Evolutionary conservation across 148 eudicot genomes (phyloP).

Genomic region (Nepenthes mirabilis): DNA sequence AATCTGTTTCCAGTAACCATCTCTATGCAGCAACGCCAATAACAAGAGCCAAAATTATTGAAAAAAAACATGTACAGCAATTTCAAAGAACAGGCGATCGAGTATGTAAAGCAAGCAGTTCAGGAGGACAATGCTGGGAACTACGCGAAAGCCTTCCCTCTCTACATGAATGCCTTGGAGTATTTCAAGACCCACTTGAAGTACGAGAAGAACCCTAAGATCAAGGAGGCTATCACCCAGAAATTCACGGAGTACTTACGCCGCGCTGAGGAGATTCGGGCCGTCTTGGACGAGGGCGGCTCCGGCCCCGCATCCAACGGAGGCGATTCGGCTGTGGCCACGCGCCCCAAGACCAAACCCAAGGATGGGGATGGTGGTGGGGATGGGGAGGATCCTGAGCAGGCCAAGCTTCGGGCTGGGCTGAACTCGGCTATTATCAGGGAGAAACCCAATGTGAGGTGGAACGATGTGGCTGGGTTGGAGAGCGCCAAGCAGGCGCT

Average conservation of each 20-base stretch:
- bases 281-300: slow-evolving; percentile 70
- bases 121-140: slow-evolving; percentile 91
- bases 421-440: slow-evolving; percentile 86
- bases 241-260: slow-evolving; percentile 91
- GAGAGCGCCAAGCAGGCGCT: slow-evolving; percentile 95
- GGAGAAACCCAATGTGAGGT: slow-evolving; percentile 95
- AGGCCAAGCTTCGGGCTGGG: slow-evolving; percentile 74
- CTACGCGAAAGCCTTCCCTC: slow-evolving; percentile 81
- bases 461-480: slow-evolving; percentile 93
- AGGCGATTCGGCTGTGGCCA: slow-evolving; percentile 71
- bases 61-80: slow-evolving; percentile 69
- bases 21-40: not conserved
- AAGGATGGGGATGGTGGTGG: slow-evolving; percentile 66
- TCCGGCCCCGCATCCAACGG: slow-evolving; percentile 62
- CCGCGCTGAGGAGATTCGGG: slow-evolving; percentile 96
- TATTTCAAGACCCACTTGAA: slow-evolving; percentile 85
- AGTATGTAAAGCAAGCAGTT: slow-evolving; percentile 88
- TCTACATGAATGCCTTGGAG: slow-evolving; percentile 91
- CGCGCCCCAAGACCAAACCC: slow-evolving; percentile 66
- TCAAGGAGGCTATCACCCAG: slow-evolving; percentile 77
- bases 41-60: not conserved
- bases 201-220: slow-evolving; percentile 93
- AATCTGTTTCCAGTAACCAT: not conserved
- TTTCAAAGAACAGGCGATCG: slow-evolving; percentile 97
- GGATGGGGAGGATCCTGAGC: slow-evolving; percentile 80